Base-by-base conservation (phyloP, 768 basidiomycete species). In the Suillus variegatus region DNA sequence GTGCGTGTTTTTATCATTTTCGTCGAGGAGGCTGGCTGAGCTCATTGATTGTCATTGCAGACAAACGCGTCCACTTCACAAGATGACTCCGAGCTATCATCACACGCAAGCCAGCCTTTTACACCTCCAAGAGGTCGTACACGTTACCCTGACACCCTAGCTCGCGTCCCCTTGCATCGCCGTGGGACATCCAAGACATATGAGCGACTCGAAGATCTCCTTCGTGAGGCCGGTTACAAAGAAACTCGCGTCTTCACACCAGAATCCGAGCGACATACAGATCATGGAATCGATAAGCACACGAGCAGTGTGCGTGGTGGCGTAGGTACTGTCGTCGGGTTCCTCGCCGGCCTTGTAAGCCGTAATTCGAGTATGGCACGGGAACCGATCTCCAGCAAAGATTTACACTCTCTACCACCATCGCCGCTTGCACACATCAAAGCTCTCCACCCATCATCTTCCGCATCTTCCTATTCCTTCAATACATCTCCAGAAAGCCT, bases 161-260 rank as follows among this genome's bases (percentile, higher is more conserved):
- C 86, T 5, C 86, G 89, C 36, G 88, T 92, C 7, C 92, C 91
- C 0, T 79, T 93, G 16, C 92, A 93, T 73, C 84, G 90, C 28
- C 81, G 92, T 63, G 93, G 93, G 2, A 93, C 86, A 22, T 93
- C 92, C 3, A 86, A 85, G 67, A 92, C 87, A 5, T 95, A 94
- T 68, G 94, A 95, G 69, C 83, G 87, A 6, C 83, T 97, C 22
- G 95, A 95, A 68, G 93, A 95, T 77, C 81, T 97, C 20, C 82
- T 97, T 35, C 82, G 86, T 60, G 91, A 94, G 74, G 93, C 93
- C 1, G 95, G 95, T 2, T 96, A 95, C 82, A 94, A 94, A 75
- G 95, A 97, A 73, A 95, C 94, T 4, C 85, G 94, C 51, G 84
- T 97, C 13, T 92, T 93, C 71, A 95, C 95, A 0, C 94, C 95